Evolutionary conservation across 192 early-diverging fungal genomes (phyloP).

Genomic region (Backusella sp.): DNA sequence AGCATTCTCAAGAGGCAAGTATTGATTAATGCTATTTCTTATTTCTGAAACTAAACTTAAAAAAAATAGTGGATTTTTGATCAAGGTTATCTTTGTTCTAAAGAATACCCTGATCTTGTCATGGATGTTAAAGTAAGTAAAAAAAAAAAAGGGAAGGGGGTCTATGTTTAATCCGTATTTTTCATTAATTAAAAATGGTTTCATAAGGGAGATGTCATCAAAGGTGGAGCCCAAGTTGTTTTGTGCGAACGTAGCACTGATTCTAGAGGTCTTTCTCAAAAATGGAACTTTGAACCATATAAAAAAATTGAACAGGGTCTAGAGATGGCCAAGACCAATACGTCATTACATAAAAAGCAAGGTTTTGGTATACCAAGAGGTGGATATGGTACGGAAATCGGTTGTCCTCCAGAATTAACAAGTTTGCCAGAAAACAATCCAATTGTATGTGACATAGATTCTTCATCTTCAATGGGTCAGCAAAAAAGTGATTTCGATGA

Average conservation of each 20-base stretch:
- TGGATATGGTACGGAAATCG: slow-evolving; percentile 32
- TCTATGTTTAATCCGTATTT: background rate
- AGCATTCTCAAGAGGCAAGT: slow-evolving; percentile 19
- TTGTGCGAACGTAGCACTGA: slow-evolving; percentile 25
- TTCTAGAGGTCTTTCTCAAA: slow-evolving; percentile 24
- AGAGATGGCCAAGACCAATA: slow-evolving; percentile 3
- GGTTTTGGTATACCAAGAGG: slow-evolving; percentile 26
- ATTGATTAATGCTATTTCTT: background rate
- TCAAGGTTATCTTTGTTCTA: slow-evolving; percentile 22
- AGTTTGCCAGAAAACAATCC: slow-evolving; percentile 16
- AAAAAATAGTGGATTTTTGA: slow-evolving; percentile 23
- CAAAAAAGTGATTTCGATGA: background rate
- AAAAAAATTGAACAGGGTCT: slow-evolving; percentile 18
- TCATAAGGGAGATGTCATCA: slow-evolving; percentile 22
- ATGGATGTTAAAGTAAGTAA: slow-evolving; percentile 36
- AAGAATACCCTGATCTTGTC: slow-evolving; percentile 26
- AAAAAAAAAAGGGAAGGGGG: background rate
- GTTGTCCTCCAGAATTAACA: slow-evolving; percentile 20
- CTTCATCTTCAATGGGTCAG: background rate
- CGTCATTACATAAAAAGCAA: slow-evolving; percentile 23
- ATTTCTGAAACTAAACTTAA: background rate
- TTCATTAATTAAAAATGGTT: background rate
- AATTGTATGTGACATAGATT: background rate
- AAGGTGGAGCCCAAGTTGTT: slow-evolving; percentile 29
- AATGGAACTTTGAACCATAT: slow-evolving; percentile 30